These are phyloP conservation scores for Triticum aestivum DNA, from an alignment of 176 grass and related monocot species.

Conservation along the genomic window DNA sequence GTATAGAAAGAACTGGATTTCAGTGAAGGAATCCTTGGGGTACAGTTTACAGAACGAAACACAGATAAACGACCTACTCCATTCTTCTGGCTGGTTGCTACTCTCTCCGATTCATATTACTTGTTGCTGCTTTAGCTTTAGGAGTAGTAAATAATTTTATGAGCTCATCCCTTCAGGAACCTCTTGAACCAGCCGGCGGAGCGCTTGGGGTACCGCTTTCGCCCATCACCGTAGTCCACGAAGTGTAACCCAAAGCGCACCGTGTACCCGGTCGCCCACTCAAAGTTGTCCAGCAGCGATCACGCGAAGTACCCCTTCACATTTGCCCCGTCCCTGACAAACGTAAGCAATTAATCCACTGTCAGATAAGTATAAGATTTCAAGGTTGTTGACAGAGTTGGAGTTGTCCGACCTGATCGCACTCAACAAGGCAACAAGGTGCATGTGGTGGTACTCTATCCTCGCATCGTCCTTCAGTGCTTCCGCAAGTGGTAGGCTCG, in stretches of 20 bases:
- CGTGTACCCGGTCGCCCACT: slow-evolving; percentile 46
- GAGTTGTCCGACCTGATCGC: slow-evolving; percentile 45
- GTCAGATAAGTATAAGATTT: neutral
- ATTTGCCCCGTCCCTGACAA: slow-evolving; percentile 46
- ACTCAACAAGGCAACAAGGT: slow-evolving; percentile 29
- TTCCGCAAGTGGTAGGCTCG: slow-evolving; percentile 30
- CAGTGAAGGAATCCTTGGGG: neutral
- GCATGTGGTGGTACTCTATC: slow-evolving; percentile 43
- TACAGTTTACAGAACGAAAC: neutral
- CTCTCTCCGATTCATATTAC: too few relatives aligned
- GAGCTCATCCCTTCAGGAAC: slow-evolving; percentile 24
- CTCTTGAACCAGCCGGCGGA: slow-evolving; percentile 49
- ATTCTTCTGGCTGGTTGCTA: neutral
- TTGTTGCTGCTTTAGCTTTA: too few relatives aligned
- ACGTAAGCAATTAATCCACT: neutral
- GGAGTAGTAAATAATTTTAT: neutral
- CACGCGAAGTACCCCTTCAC: slow-evolving; percentile 59
- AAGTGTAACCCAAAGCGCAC: slow-evolving; percentile 46
- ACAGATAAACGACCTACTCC: neutral
- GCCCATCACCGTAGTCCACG: slow-evolving; percentile 34
- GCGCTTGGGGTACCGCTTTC: slow-evolving; percentile 39
- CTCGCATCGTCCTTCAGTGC: slow-evolving; percentile 50
- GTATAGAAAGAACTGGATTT: too few relatives aligned
- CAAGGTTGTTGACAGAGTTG: neutral
- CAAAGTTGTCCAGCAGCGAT: slow-evolving; percentile 59